Percentiles rank a stretch among this genome's conserved stretches.
These are phyloP conservation scores for Myxozyma mucilagina DNA, from an alignment of 805 yeast species.

Conservation along the genomic window DNA sequence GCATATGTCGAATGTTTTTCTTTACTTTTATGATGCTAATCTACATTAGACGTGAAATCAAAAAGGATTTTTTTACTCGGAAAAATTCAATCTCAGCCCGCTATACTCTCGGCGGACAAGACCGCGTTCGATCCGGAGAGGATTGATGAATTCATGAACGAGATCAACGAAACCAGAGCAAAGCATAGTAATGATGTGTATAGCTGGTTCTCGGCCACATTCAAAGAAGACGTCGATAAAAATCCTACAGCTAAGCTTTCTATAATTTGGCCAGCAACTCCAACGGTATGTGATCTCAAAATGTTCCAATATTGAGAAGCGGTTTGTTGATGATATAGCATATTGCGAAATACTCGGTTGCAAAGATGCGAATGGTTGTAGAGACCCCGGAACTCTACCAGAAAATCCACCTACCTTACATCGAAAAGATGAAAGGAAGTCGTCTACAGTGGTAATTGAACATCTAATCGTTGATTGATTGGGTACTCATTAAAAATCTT, in stretches of 20 bases:
- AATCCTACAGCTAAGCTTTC: conserved; percentile 69
- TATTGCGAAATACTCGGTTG: conserved; percentile 69
- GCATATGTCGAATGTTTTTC: too few species aligned
- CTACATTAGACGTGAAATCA: conserved; percentile 55
- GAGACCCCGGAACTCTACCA: conserved; percentile 83
- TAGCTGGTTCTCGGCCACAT: conserved; percentile 67
- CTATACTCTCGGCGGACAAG: conserved; percentile 73
- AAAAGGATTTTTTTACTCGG: conserved; percentile 74
- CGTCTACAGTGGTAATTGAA: conserved; percentile 66
- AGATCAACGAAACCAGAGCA: conserved; percentile 35
- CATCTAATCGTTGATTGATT: neutral
- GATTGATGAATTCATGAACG: neutral
- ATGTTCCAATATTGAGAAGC: neutral
- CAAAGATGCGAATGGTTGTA: conserved; percentile 57
- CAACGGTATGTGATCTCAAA: conserved; percentile 36
- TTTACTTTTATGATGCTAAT: too few species aligned
- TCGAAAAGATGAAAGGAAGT: conserved; percentile 71
- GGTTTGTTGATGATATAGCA: conserved; percentile 47
- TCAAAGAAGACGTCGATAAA: conserved; percentile 47
- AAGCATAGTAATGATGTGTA: conserved; percentile 80
- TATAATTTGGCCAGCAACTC: conserved; percentile 86
- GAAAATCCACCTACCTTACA: conserved; percentile 67
- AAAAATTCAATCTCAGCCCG: conserved; percentile 55
- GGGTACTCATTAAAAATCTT: neutral
- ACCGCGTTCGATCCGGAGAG: conserved; percentile 52